These are phyloP conservation scores for Cyberlindnera subsufficiens DNA, from an alignment of 805 yeast genomes.

Conservation along the genomic window DNA sequence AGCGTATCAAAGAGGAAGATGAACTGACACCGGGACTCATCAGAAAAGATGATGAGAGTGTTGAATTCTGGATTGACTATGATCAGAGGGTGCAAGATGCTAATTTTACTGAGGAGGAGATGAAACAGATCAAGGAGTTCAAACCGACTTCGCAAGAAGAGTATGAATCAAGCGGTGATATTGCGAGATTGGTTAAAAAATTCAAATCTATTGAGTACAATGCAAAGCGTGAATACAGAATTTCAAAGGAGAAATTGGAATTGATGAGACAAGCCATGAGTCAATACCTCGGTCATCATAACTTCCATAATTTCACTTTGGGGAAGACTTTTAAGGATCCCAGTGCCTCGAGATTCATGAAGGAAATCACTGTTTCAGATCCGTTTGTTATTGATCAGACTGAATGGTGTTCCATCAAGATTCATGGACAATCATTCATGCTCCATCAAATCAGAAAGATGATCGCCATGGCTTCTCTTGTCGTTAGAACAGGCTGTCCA, in stretches of 20 bases:
- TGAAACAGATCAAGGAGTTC: conserved; percentile 22
- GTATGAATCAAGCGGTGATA: conserved; percentile 30
- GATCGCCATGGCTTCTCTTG: conserved; percentile 91
- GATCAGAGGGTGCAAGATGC: conserved; percentile 31
- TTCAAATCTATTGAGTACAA: conserved; percentile 60
- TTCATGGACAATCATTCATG: conserved; percentile 98
- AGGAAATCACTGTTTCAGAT: conserved; percentile 68
- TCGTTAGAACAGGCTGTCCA: conserved; percentile 85
- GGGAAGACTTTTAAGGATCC: conserved; percentile 83
- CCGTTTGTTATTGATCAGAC: conserved; percentile 91
- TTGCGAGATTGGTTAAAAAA: conserved; percentile 37
- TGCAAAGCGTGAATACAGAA: conserved; percentile 64
- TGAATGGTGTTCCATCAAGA: conserved; percentile 93
- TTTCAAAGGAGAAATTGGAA: conserved; percentile 55
- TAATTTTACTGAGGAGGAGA: conserved; percentile 23
- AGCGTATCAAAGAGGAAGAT: conserved; percentile 49
- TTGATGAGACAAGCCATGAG: conserved; percentile 63
- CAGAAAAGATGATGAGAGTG: conserved; percentile 62
- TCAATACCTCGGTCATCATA: conserved; percentile 79
- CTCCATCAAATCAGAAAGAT: conserved; percentile 95
- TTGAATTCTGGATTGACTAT: conserved; percentile 63
- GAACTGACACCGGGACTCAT: conserved; percentile 51
- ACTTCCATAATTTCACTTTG: conserved; percentile 83
- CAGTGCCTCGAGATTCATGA: conserved; percentile 80
- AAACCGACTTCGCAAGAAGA: conserved; percentile 32